Percentiles rank a stretch among this genome's conserved stretches.
phyloP scores from a whole-genome alignment of 305 asterid species.

The Fraxinus baroniana region DNA sequence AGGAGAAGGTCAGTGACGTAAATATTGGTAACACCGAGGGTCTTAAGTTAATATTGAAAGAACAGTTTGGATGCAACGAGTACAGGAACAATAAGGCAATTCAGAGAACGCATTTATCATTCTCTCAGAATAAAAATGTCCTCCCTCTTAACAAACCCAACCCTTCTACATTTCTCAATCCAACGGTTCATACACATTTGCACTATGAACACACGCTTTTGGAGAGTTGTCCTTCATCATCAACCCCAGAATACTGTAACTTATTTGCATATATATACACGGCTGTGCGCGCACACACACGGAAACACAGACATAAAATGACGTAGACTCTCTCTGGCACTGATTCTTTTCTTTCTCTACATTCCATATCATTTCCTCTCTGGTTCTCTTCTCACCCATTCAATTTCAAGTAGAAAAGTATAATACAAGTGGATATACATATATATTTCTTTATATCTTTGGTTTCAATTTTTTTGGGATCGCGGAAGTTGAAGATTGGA shows the following conservation, averaged over 20 bases:
- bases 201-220: not conserved
- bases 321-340: not conserved
- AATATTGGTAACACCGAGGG: not conserved
- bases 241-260: not conserved
- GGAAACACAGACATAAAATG: not conserved
- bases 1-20: not conserved
- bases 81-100: slow-evolving; percentile 44
- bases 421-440: not conserved
- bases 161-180: not conserved
- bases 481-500: slow-evolving; percentile 36
- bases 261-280: not conserved
- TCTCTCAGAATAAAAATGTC: slow-evolving; percentile 23
- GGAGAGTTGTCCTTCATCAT: not conserved
- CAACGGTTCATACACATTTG: not conserved
- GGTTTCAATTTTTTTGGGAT: slow-evolving; percentile 27
- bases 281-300: not conserved
- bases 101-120: slow-evolving; percentile 39
- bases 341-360: not conserved
- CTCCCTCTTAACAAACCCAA: not conserved
- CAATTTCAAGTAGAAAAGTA: not conserved
- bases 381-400: not conserved
- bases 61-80: slow-evolving; percentile 17
- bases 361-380: not conserved
- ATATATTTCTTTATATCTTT: not conserved
- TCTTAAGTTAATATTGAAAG: not conserved